Base-by-base conservation (phyloP, 116 monocot genomes). In the Cymodocea nodosa region DNA sequence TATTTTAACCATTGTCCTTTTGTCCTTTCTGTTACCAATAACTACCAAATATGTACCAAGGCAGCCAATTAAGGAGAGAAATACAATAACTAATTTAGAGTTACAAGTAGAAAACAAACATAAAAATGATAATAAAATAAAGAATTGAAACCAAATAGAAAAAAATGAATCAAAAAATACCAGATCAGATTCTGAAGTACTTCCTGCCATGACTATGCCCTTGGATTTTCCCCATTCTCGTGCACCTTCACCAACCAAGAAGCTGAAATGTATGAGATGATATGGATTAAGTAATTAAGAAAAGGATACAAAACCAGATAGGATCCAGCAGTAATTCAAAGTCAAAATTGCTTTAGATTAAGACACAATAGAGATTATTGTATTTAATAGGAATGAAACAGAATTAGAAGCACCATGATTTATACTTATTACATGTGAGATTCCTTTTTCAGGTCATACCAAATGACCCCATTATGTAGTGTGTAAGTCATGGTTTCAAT, bases 161-260 rank as follows among this genome's bases (percentile, higher is more conserved):
- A 17, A 30, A 18, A 11, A 17, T 15, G 23, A 35, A 48, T 20
- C 19, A 67, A 51, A 65, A 20, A 51, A 69, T 79, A 90, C 85
- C 65, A 5, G 16, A 51, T 82, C 77, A 65, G 72, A 71, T 57
- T 95, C 87, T 62, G 73, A 63, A 64, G 78, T 48, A 35, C 76
- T 70, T 70, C 18, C 74, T 22, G 81, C 70, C 62, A 80, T 56
- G 23, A 52, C 53, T 23, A 95, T 62, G 16, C 95, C 95, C 52
- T 75, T 90, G 15, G 74, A 70, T 59, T 73, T 95, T 56, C 83
- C 95, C 95, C 95, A 95, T 65, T 85, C 68, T 56, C 83, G 81
- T 57, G 90, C 95, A 22, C 90, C 90, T 74, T 95, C 81, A 72
- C 90, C 90, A 70, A 77, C 95, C 82, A 95, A 84, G 78, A 95